Conservation (phyloP, 345 rosid genomes). For the Rhodomyrtus tomentosa region DNA sequence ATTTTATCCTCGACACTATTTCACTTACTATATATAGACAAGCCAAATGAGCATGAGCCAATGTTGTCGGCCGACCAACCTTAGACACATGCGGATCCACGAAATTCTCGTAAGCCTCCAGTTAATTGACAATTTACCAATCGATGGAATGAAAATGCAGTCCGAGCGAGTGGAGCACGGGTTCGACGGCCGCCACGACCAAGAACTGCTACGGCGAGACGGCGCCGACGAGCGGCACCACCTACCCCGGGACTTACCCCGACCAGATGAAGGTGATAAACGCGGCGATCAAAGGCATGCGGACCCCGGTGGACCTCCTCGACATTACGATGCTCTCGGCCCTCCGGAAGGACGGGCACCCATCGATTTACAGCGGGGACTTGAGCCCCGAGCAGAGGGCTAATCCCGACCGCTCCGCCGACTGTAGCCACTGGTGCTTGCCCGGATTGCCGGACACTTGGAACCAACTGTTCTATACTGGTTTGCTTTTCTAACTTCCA, state of each 20-base stretch:
- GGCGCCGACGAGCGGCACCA: slow-evolving; percentile 28
- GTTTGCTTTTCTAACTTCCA: slow-evolving; percentile 13
- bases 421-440: slow-evolving; percentile 99
- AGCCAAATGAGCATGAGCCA: neutral
- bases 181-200: slow-evolving; percentile 10
- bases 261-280: slow-evolving; percentile 54
- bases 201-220: slow-evolving; percentile 81
- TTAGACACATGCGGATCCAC: neutral
- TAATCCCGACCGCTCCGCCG: slow-evolving; percentile 58
- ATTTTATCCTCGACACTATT: neutral
- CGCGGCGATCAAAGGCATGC: slow-evolving; percentile 36
- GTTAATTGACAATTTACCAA: neutral
- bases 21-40: neutral
- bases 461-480: slow-evolving; percentile 62
- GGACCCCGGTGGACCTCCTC: slow-evolving; percentile 34
- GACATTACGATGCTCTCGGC: slow-evolving; percentile 80
- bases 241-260: slow-evolving; percentile 44
- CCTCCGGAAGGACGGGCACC: slow-evolving; percentile 77
- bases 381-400: slow-evolving; percentile 46
- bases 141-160: slow-evolving; percentile 13
- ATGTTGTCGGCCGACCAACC: neutral
- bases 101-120: neutral
- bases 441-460: slow-evolving; percentile 96
- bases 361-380: slow-evolving; percentile 77
- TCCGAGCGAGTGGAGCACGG: slow-evolving; percentile 62